Base-by-base conservation (phyloP, 2,329 filamentous ascomycete genomes). In the Penicillium glabrum region DNA sequence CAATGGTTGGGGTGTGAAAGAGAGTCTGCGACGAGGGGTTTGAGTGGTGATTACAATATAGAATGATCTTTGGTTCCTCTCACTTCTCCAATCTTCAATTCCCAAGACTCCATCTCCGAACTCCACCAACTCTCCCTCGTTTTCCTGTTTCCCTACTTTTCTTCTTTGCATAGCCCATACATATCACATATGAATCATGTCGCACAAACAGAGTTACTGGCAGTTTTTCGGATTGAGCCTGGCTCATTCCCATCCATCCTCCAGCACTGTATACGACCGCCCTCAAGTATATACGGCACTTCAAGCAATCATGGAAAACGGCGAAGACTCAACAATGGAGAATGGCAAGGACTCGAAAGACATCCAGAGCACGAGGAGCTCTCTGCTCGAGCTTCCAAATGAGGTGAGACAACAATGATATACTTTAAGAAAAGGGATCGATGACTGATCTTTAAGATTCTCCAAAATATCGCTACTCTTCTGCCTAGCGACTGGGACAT, bases 1-100 rank as follows among this genome's bases (percentile, higher is more conserved):
- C 63, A 69, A 89, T 58, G 88, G 87, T 6, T 96, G 88, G 88
- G 90, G 90, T 0, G 86, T 91, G 24, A 75, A 77, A 61, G 80
- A 78, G 61, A 80, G 75, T 55, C 59, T 76, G 56, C 61, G 58
- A 43, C 44, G 60, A 47, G 44, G 54, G 24, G n/a, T 9, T 11
- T 29, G 29, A 31, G 11, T 31, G 29, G 29, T 31, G 11, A 13
- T 14, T 13, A 13, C 5, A 14, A 31, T 3, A 33, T 33, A 33
- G 14, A 33, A 33, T 33, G 31, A 14, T 7, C 31, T 33, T 33
- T 16, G 2, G 13, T 33, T 39, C 35, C 16, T 19, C 35, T 37
- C n/a, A 37, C 35, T 39, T n/a, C 16, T 37, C 4, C 9, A 39
- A 10, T 39, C n/a, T 39, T 19, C 16, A 39, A 6, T 11, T 19